phyloP scores from a whole-genome alignment of 1,284 basidiomycete genomes.

The Schizopora paradoxa region DNA sequence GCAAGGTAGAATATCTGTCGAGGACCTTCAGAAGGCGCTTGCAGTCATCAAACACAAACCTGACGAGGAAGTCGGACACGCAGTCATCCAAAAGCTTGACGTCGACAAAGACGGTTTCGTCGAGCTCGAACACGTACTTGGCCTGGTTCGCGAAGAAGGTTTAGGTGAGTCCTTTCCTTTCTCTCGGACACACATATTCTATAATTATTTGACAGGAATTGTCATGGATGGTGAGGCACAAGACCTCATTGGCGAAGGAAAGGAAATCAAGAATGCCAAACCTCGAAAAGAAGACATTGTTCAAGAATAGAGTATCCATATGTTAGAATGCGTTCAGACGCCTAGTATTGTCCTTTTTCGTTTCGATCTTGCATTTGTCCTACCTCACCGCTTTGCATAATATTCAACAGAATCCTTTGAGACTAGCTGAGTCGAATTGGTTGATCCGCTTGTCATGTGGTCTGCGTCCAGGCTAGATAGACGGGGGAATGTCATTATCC shows the following conservation, averaged over 20 bases:
- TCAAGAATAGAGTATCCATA: constrained; percentile 50
- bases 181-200: constrained; percentile 12
- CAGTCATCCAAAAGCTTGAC: constrained; percentile 90
- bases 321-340: no score
- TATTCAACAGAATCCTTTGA: no score
- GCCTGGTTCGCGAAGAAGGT: constrained; percentile 74
- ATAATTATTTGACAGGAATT: constrained; percentile 41
- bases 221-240: constrained; percentile 71
- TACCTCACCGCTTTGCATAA: no score
- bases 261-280: constrained; percentile 69
- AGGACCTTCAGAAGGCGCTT: constrained; percentile 87
- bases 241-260: constrained; percentile 67
- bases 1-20: constrained; percentile 87
- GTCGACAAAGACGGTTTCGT: constrained; percentile 96
- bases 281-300: constrained; percentile 86
- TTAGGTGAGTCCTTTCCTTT: constrained; percentile 44
- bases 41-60: constrained; percentile 93
- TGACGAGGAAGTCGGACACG: constrained; percentile 85
- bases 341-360: no score
- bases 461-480: no score
- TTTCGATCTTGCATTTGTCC: no score
- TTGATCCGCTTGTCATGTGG: no score
- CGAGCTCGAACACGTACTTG: constrained; percentile 78
- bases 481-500: no score
- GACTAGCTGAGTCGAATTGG: no score